Evolutionary conservation across 2,329 filamentous ascomycete genomes (phyloP).

Genomic region (Niveomyces coronatus): DNA sequence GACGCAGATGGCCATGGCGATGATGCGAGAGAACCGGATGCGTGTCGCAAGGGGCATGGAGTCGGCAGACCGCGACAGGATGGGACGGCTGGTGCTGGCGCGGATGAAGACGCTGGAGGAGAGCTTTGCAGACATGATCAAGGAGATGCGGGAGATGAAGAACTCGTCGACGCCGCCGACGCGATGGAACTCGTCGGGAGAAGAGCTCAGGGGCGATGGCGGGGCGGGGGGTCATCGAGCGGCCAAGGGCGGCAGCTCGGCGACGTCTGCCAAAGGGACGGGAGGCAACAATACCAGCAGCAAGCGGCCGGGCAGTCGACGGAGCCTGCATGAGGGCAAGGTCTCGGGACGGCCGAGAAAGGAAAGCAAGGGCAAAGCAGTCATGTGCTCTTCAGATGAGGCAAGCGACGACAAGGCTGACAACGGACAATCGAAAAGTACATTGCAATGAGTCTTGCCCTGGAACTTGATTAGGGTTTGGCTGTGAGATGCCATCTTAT

Average conservation of each 20-base stretch:
- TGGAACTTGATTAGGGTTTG: no score
- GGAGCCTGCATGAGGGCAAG: constrained; percentile 32
- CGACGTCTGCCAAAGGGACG: no score
- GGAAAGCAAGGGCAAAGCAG: constrained; percentile 40
- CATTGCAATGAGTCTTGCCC: no score
- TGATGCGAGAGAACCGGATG: constrained; percentile 46
- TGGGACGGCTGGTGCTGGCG: constrained; percentile 73
- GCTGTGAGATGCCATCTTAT: no score
- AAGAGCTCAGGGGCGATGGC: constrained; percentile 21
- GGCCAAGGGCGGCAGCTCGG: no score
- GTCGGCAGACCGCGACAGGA: constrained; percentile 48
- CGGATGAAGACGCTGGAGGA: constrained; percentile 91
- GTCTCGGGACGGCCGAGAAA: constrained; percentile 16
- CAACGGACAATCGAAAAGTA: constrained; percentile 18
- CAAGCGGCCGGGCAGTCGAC: constrained; percentile 24
- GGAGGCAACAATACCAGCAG: no score
- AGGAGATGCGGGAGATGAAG: constrained; percentile 61
- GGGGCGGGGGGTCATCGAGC: no score
- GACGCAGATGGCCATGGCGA: constrained; percentile 68
- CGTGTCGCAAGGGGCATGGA: constrained; percentile 31
- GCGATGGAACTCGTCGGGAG: constrained; percentile 41
- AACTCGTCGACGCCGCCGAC: constrained; percentile 36
- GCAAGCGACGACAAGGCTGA: constrained; percentile 21
- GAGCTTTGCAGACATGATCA: constrained; percentile 77
- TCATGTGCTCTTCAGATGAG: constrained; percentile 27